Evolutionary conservation across 495 filamentous ascomycete species (phyloP).

Genomic region (Jackrogersella minutella): DNA sequence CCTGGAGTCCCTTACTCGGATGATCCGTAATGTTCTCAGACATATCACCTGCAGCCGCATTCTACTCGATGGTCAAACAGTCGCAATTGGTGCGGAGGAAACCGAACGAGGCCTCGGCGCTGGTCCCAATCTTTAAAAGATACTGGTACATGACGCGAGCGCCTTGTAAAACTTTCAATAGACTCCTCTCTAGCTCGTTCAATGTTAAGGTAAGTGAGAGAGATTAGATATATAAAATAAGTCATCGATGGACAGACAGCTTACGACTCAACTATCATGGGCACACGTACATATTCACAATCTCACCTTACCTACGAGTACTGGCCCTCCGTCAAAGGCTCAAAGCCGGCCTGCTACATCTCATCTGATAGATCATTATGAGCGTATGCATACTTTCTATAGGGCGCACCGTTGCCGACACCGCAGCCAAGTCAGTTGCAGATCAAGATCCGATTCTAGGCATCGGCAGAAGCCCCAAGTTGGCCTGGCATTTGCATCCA

Average conservation of each 20-base stretch:
- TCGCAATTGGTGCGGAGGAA: not conserved
- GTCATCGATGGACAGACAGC: too few relatives aligned
- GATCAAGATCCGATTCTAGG: constrained; percentile 59
- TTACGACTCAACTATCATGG: not conserved
- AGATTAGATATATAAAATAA: not conserved
- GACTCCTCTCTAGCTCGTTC: too few relatives aligned
- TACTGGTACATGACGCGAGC: not conserved
- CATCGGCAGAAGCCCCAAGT: constrained; percentile 65
- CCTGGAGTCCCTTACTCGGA: not conserved
- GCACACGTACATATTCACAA: not conserved
- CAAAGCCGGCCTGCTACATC: too few relatives aligned
- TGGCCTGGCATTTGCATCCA: constrained; percentile 22
- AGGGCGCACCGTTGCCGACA: constrained; percentile 48
- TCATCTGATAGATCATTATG: too few relatives aligned
- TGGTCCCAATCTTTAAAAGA: not conserved
- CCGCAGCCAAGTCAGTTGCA: constrained; percentile 48
- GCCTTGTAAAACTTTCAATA: not conserved
- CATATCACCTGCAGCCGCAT: not conserved
- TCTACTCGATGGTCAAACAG: not conserved
- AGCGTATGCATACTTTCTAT: not conserved
- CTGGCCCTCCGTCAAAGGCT: too few relatives aligned
- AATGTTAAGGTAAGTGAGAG: too few relatives aligned
- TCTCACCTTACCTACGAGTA: not conserved
- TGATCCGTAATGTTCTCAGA: not conserved
- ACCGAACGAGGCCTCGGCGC: not conserved